Conservation (phyloP, 305 asterid genomes). For the Caryopteris hybrid region DNA sequence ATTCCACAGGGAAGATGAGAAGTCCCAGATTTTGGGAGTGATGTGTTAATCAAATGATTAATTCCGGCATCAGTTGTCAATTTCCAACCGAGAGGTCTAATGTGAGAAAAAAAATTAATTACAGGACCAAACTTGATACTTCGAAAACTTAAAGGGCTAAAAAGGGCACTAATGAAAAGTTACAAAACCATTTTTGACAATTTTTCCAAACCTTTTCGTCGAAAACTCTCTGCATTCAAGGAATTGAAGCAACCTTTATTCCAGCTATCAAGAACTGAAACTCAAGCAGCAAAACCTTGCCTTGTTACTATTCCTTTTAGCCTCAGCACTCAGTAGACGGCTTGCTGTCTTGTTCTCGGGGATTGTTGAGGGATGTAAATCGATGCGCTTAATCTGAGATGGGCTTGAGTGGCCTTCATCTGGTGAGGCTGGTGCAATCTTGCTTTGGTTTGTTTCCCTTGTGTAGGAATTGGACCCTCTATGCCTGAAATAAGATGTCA, state of each 20-base stretch:
- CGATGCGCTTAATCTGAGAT: not conserved
- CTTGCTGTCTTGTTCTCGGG: not conserved
- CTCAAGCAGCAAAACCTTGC: slow-evolving; percentile 27
- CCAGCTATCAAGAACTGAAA: slow-evolving; percentile 4
- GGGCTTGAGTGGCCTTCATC: slow-evolving; percentile 27
- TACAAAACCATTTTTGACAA: not conserved
- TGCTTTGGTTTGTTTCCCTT: slow-evolving; percentile 52
- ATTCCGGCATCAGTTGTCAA: not conserved
- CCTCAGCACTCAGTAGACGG: not conserved
- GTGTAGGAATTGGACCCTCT: slow-evolving; percentile 30
- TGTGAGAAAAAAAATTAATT: not conserved
- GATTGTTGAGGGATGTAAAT: slow-evolving; percentile 13
- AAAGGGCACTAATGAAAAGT: not conserved
- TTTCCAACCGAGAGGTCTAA: not conserved
- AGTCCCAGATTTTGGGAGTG: not conserved
- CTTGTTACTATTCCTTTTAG: slow-evolving; percentile 12
- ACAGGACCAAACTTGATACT: not conserved
- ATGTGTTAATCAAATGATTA: not conserved
- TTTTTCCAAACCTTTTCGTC: not conserved
- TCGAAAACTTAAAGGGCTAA: not conserved
- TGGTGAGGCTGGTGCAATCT: slow-evolving; percentile 57
- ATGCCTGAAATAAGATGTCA: slow-evolving; percentile 30
- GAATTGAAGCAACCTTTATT: not conserved
- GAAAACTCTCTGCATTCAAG: not conserved
- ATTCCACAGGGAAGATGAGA: not conserved